Conservation (phyloP, 2,329 filamentous ascomycete species). For the Botryotinia globosa region DNA sequence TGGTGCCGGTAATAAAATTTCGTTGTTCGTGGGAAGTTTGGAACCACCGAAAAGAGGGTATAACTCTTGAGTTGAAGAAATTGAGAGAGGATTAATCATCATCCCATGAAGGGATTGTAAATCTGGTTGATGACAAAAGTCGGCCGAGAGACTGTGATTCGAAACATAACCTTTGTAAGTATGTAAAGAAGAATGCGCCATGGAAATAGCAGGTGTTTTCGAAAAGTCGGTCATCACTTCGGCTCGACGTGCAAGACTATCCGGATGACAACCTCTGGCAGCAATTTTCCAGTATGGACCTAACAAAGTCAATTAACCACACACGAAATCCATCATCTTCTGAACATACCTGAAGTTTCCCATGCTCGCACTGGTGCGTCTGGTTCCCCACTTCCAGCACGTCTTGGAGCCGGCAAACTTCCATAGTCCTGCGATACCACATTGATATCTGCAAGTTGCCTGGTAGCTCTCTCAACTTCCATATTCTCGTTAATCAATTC, state of each 20-base stretch:
- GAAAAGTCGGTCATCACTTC: slow-evolving; percentile 46
- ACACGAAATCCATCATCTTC: slow-evolving; percentile 38
- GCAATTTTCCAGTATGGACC: slow-evolving; percentile 55
- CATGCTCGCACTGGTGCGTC: slow-evolving; percentile 23
- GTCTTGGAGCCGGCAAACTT: slow-evolving; percentile 40
- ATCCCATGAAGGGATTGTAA: slow-evolving; percentile 53
- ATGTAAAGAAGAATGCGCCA: slow-evolving; percentile 45
- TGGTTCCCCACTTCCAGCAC: not conserved
- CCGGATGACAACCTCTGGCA: slow-evolving; percentile 58
- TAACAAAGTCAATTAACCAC: slow-evolving; percentile 48
- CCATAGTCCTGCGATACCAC: slow-evolving; percentile 48
- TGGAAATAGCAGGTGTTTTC: slow-evolving; percentile 48
- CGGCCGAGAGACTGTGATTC: slow-evolving; percentile 45
- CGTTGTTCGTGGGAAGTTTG: slow-evolving; percentile 61
- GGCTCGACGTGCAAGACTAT: slow-evolving; percentile 56
- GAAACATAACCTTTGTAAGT: slow-evolving; percentile 42
- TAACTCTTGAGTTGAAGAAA: slow-evolving; percentile 52
- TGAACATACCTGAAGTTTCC: slow-evolving; percentile 37
- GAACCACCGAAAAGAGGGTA: slow-evolving; percentile 61
- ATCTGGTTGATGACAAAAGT: slow-evolving; percentile 52
- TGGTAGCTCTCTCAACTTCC: slow-evolving; percentile 44
- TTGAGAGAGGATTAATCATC: slow-evolving; percentile 53
- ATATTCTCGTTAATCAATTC: slow-evolving; percentile 53
- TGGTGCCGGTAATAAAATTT: slow-evolving; percentile 61
- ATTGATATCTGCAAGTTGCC: slow-evolving; percentile 57